These are phyloP conservation scores for Spergularia bocconei DNA, from an alignment of 148 eudicot species.

Conservation along the genomic window DNA sequence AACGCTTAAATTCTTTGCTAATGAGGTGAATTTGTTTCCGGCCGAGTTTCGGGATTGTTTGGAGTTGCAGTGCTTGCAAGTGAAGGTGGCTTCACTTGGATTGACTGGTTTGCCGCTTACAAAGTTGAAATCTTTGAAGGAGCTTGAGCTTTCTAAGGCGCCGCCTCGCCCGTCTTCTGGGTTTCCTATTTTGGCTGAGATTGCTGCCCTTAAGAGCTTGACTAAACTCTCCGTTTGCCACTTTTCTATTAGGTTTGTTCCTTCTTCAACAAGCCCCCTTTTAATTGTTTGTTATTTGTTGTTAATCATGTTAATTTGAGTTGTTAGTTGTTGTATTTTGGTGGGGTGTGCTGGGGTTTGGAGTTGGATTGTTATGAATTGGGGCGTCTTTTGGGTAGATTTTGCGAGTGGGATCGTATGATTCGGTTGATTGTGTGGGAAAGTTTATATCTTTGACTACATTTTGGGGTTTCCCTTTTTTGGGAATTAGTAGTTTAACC, in stretches of 20 bases:
- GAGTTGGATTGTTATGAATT: not conserved
- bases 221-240: slow-evolving; percentile 80
- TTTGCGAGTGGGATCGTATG: not conserved
- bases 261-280: not conserved
- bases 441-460: not conserved
- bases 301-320: not conserved
- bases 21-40: slow-evolving; percentile 77
- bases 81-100: slow-evolving; percentile 57
- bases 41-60: slow-evolving; percentile 55
- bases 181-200: slow-evolving; percentile 58
- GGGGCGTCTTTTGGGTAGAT: not conserved
- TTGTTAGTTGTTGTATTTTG: not conserved
- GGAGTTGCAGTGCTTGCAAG: slow-evolving; percentile 61
- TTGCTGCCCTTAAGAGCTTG: slow-evolving; percentile 57
- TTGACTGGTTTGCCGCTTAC: slow-evolving; percentile 52
- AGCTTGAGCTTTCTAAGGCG: slow-evolving; percentile 64
- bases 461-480: not conserved
- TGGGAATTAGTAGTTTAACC: not conserved
- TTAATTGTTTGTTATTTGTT: not conserved
- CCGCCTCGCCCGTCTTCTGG: slow-evolving; percentile 56
- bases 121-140: slow-evolving; percentile 61
- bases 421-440: not conserved
- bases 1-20: slow-evolving; percentile 72
- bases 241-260: slow-evolving; percentile 68
- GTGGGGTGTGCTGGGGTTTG: not conserved